phyloP scores from a whole-genome alignment of 306 rosid species.

The Glycine tomentella region DNA sequence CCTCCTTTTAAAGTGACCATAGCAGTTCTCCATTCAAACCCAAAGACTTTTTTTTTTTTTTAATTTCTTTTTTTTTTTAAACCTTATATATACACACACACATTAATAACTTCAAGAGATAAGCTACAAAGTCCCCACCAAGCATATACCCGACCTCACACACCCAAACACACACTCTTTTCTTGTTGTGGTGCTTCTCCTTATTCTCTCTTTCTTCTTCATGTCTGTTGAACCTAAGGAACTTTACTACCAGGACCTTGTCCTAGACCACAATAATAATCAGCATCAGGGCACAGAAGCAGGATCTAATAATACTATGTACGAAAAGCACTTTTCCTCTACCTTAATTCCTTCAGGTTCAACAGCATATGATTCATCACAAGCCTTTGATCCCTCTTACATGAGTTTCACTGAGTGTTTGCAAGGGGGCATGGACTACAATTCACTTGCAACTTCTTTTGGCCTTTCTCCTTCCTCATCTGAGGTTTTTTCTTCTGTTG shows the following conservation, averaged over 20 bases:
- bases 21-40: slow-evolving; percentile 68
- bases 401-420: slow-evolving; percentile 66
- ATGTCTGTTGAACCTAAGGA: slow-evolving; percentile 75
- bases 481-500: slow-evolving; percentile 61
- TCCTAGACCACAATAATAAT: slow-evolving; percentile 47
- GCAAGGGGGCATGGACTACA: slow-evolving; percentile 70
- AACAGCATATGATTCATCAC: slow-evolving; percentile 47
- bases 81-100: slow-evolving; percentile 44
- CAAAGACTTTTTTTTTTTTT: slow-evolving; percentile 57
- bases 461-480: slow-evolving; percentile 76
- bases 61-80: not conserved
- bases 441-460: slow-evolving; percentile 63
- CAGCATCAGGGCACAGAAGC: slow-evolving; percentile 39
- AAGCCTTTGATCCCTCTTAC: slow-evolving; percentile 62
- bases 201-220: slow-evolving; percentile 46
- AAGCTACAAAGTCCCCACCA: slow-evolving; percentile 48
- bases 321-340: slow-evolving; percentile 48
- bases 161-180: slow-evolving; percentile 1
- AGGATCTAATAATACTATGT: slow-evolving; percentile 47
- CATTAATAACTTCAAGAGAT: slow-evolving; percentile 49
- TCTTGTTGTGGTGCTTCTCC: not conserved
- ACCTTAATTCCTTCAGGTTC: too few species aligned
- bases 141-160: slow-evolving; percentile 28
- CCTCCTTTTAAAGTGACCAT: slow-evolving; percentile 68
- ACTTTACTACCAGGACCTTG: slow-evolving; percentile 57